A percentile compares a stretch with the other conserved stretches of the same genome.
Conservation (phyloP, 2,329 filamentous ascomycete genomes). For the Alternaria atra region DNA sequence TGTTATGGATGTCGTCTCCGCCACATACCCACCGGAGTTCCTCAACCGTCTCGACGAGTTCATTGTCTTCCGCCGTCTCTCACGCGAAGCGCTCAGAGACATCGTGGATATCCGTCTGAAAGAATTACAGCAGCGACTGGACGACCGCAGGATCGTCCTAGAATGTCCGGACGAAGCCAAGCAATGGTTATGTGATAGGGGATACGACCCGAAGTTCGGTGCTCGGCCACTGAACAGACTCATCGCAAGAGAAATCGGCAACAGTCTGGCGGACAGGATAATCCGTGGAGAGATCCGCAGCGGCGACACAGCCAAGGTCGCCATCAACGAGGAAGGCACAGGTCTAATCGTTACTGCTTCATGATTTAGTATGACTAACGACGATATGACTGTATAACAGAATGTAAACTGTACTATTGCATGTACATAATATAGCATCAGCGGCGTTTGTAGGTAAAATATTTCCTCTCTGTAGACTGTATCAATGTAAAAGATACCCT, state of each 20-base stretch:
- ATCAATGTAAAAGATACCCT: conserved; percentile 17
- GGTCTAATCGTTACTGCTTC: conserved; percentile 37
- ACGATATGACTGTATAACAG: conserved; percentile 35
- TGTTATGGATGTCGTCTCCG: conserved; percentile 87
- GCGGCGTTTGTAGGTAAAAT: conserved; percentile 17
- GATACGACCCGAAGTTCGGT: conserved; percentile 91
- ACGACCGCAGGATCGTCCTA: conserved; percentile 84
- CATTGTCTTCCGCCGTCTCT: conserved; percentile 92
- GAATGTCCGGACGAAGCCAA: conserved; percentile 75
- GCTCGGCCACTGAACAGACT: conserved; percentile 90
- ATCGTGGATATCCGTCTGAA: conserved; percentile 92
- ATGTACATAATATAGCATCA: conserved; percentile 25
- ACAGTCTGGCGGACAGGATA: conserved; percentile 88
- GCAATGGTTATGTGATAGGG: conserved; percentile 86
- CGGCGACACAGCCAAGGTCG: conserved; percentile 77
- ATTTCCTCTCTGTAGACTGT: conserved; percentile 14
- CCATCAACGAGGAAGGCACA: conserved; percentile 64
- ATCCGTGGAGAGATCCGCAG: conserved; percentile 83
- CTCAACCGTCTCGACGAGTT: conserved; percentile 97
- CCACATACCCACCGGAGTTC: conserved; percentile 86
- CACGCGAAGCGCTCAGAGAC: conserved; percentile 78
- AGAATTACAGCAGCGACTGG: conserved; percentile 83
- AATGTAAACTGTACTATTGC: conserved; percentile 4
- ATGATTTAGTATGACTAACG: conserved; percentile 24
- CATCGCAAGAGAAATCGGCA: conserved; percentile 89